A percentile compares a stretch with the other conserved stretches of the same genome.
Evolutionary conservation across 805 yeast genomes (phyloP).

Genomic region (Clavispora santaluciae): DNA sequence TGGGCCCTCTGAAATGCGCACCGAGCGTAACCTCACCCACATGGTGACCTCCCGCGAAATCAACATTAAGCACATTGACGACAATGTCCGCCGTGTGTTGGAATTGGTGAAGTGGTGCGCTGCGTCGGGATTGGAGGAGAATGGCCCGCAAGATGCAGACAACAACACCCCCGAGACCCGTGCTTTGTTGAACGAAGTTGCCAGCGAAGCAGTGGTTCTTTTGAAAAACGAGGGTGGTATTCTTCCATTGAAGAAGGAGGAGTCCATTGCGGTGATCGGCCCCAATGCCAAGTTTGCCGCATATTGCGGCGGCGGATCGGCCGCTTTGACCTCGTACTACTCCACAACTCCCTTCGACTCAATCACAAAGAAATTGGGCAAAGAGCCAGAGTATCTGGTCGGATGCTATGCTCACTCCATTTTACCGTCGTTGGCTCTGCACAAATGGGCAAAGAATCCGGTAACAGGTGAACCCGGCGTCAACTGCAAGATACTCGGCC

Average conservation of each 20-base stretch:
- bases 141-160: slow-evolving; percentile 17
- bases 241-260: slow-evolving; percentile 43
- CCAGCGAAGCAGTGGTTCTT: slow-evolving; percentile 48
- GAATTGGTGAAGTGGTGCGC: slow-evolving; percentile 22
- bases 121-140: slow-evolving; percentile 18
- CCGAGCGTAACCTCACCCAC: slow-evolving; percentile 14
- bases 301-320: slow-evolving; percentile 62
- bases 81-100: slow-evolving; percentile 23
- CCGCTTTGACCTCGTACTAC: slow-evolving; percentile 46
- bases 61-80: slow-evolving; percentile 22
- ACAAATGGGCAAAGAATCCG: slow-evolving; percentile 15
- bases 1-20: slow-evolving; percentile 25
- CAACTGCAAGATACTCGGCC: slow-evolving; percentile 20
- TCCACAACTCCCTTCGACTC: slow-evolving; percentile 46
- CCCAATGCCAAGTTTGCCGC: slow-evolving; percentile 50
- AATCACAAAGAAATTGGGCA: slow-evolving; percentile 28
- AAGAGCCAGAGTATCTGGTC: slow-evolving; percentile 22
- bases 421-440: slow-evolving; percentile 26
- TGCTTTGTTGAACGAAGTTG: slow-evolving; percentile 16
- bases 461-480: slow-evolving; percentile 23
- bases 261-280: slow-evolving; percentile 50
- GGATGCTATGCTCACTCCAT: slow-evolving; percentile 31
- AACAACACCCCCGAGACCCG: slow-evolving; percentile 24
- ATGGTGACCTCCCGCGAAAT: slow-evolving; percentile 24
- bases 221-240: slow-evolving; percentile 47